Evolutionary conservation across 495 filamentous ascomycete genomes (phyloP).

Genomic region (Pyrenopolyporus hunteri): DNA sequence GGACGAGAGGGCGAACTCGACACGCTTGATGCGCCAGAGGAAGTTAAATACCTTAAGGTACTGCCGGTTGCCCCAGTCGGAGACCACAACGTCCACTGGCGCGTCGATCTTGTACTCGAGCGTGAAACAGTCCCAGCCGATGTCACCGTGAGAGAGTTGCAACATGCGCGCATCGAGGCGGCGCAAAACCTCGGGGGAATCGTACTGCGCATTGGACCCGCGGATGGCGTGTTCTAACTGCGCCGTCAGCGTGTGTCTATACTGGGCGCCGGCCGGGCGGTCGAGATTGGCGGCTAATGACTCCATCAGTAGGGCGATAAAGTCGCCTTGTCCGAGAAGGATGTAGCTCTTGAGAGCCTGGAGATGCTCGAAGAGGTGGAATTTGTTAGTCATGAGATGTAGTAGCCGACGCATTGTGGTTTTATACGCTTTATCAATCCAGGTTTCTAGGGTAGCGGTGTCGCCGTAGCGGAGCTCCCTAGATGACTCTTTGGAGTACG

Average conservation of each 20-base stretch:
- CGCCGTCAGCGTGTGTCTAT: conserved; percentile 92
- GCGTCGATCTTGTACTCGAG: conserved; percentile 98
- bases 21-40: conserved; percentile 96
- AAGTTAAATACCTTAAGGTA: conserved; percentile 99
- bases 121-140: conserved; percentile 99
- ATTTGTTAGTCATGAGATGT: conserved; percentile 89
- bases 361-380: conserved; percentile 91
- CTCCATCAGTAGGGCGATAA: conserved; percentile 97
- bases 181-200: conserved; percentile 88
- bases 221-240: conserved; percentile 98
- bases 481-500: conserved; percentile 91
- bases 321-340: conserved; percentile 93
- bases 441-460: conserved; percentile 86
- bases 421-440: conserved; percentile 96
- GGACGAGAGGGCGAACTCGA: conserved; percentile 88
- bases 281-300: conserved; percentile 90
- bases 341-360: conserved; percentile 93
- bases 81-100: conserved; percentile 96
- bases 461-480: conserved; percentile 94
- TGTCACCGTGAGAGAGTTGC: conserved; percentile 92
- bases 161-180: conserved; percentile 96
- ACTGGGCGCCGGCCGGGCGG: conserved; percentile 92
- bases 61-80: conserved; percentile 89
- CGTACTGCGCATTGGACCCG: conserved; percentile 95
- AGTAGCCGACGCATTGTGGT: conserved; percentile 97